Evolutionary conservation across 1,139 yeast species (phyloP).

Genomic region (Protomyces pachydermus): DNA sequence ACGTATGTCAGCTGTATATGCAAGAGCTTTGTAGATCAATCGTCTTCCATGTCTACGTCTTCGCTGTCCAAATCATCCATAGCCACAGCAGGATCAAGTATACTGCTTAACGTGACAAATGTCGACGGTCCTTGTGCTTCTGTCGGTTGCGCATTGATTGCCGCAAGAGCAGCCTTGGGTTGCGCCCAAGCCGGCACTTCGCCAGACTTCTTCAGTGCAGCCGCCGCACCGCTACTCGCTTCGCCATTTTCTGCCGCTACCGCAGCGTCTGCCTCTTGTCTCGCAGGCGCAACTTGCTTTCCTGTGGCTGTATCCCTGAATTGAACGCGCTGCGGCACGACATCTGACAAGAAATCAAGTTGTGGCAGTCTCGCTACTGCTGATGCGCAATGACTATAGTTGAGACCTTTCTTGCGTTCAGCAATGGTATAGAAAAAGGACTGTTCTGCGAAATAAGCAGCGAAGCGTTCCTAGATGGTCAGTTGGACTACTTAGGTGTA

Average conservation of each 20-base stretch:
- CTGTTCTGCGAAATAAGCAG: constrained; percentile 25
- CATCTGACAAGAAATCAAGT: constrained; percentile 21
- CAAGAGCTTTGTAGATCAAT: not conserved
- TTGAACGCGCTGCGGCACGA: constrained; percentile 12
- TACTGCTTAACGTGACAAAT: not conserved
- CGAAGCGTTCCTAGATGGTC: constrained; percentile 7
- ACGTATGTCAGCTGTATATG: not conserved
- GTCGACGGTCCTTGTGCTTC: too few relatives aligned
- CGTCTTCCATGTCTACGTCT: not conserved
- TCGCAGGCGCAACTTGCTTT: not conserved
- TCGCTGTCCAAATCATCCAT: not conserved
- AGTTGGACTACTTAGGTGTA: not conserved
- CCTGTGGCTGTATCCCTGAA: constrained; percentile 8
- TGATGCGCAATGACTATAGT: constrained; percentile 20
- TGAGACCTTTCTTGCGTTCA: constrained; percentile 18
- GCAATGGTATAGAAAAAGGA: constrained; percentile 24
- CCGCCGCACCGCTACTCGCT: not conserved
- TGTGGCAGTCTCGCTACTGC: constrained; percentile 23
- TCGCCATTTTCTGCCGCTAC: not conserved
- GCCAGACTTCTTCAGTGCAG: not conserved
- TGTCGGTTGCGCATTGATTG: not conserved
- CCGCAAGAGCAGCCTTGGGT: not conserved
- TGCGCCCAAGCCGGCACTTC: not conserved
- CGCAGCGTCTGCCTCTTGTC: not conserved
- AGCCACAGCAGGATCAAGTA: not conserved